Evolutionary conservation across 1,284 basidiomycete genomes (phyloP).

Genomic region (Ganoderma resinaceum): DNA sequence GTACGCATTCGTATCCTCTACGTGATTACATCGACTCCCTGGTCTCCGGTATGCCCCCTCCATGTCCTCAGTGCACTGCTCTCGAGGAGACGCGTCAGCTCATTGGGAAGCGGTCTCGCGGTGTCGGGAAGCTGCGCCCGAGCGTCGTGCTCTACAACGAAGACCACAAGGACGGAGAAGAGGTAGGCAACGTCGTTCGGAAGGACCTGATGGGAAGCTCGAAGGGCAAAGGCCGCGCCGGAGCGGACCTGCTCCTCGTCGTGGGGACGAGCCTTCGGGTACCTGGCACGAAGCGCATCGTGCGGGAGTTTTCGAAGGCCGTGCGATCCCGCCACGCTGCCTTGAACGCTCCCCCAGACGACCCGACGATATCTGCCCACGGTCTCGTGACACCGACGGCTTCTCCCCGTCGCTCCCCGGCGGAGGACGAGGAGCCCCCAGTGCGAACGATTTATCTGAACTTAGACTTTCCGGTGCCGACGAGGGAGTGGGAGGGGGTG

Average conservation of each 20-base stretch:
- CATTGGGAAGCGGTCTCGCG: slow-evolving; percentile 82
- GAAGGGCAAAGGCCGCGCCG: slow-evolving; percentile 68
- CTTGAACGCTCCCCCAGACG: slow-evolving; percentile 31
- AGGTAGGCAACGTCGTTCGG: slow-evolving; percentile 81
- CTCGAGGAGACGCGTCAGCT: slow-evolving; percentile 75
- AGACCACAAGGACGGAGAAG: slow-evolving; percentile 86
- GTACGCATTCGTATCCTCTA: slow-evolving; percentile 76
- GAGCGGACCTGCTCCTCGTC: slow-evolving; percentile 88
- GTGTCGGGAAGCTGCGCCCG: slow-evolving; percentile 83
- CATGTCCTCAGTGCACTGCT: slow-evolving; percentile 82
- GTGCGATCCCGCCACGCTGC: slow-evolving; percentile 58
- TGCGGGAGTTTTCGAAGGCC: slow-evolving; percentile 90
- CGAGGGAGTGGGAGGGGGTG: slow-evolving; percentile 88
- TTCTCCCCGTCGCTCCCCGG: slow-evolving; percentile 48
- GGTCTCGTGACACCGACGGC: slow-evolving; percentile 47
- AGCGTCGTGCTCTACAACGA: slow-evolving; percentile 95
- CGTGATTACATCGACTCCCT: slow-evolving; percentile 64
- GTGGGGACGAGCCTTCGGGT: slow-evolving; percentile 92
- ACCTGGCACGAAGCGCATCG: slow-evolving; percentile 92
- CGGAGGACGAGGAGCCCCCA: slow-evolving; percentile 55
- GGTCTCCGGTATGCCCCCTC: slow-evolving; percentile 66
- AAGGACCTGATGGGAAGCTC: slow-evolving; percentile 76
- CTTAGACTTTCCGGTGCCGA: slow-evolving; percentile 87
- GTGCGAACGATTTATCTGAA: slow-evolving; percentile 87
- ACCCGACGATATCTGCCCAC: slow-evolving; percentile 32